A percentile compares a stretch with the other conserved stretches of the same genome.
Conservation (phyloP, 179 eudicot genomes). For the Drosera spatulata region DNA sequence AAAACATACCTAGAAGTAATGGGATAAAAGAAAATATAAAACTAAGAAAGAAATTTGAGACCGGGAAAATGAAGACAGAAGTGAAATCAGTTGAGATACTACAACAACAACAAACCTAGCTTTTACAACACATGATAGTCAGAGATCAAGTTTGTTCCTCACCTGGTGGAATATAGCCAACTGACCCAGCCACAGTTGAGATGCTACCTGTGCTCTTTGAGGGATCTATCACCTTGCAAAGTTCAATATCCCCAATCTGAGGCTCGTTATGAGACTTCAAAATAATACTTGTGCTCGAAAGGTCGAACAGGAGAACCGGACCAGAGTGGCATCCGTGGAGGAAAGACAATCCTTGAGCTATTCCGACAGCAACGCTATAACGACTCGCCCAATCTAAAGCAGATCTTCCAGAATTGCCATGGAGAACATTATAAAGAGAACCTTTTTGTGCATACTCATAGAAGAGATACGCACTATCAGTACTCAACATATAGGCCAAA, state of each 20-base stretch:
- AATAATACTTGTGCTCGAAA: slow-evolving; percentile 53
- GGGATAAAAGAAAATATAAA: too few species aligned
- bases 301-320: slow-evolving; percentile 66
- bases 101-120: too few species aligned
- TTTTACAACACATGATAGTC: background rate
- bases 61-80: too few species aligned
- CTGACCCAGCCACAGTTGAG: slow-evolving; percentile 78
- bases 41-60: too few species aligned
- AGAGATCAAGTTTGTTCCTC: slow-evolving; percentile 1
- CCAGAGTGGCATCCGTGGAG: slow-evolving; percentile 62
- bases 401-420: slow-evolving; percentile 26
- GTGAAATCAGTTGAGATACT: too few species aligned
- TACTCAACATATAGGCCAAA: slow-evolving; percentile 57
- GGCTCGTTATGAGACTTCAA: slow-evolving; percentile 76
- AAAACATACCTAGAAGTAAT: too few species aligned
- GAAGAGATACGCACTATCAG: slow-evolving; percentile 58
- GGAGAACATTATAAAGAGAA: slow-evolving; percentile 58
- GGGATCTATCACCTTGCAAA: slow-evolving; percentile 81
- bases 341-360: slow-evolving; percentile 73
- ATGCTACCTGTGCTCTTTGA: slow-evolving; percentile 61
- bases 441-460: slow-evolving; percentile 54
- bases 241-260: slow-evolving; percentile 78
- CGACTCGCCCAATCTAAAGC: slow-evolving; percentile 76
- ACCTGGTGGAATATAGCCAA: slow-evolving; percentile 97
- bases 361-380: slow-evolving; percentile 71